These are phyloP conservation scores for Lolium rigidum DNA, from an alignment of 176 grass and related monocot species.

Conservation along the genomic window DNA sequence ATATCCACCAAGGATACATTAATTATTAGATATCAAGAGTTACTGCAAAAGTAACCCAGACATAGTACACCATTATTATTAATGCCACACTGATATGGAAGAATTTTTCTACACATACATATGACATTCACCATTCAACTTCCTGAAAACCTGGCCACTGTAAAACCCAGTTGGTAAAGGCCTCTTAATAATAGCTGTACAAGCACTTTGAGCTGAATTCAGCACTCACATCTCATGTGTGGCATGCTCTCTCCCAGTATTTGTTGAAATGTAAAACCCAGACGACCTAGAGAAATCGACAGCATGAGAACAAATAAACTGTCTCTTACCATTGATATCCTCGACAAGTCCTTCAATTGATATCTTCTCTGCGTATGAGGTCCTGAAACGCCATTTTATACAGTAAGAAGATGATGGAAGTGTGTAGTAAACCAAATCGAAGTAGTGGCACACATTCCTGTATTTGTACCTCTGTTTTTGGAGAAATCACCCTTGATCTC, in stretches of 20 bases:
- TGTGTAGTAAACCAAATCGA: neutral
- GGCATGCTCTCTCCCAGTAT: neutral
- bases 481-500: conserved; percentile 39
- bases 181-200: neutral
- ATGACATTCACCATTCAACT: neutral
- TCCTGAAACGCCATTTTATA: conserved; percentile 35
- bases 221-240: neutral
- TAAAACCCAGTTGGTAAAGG: neutral
- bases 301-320: neutral
- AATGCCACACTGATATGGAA: neutral
- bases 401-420: neutral
- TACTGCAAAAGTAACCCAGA: neutral
- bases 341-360: conserved; percentile 35
- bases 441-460: no score
- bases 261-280: conserved; percentile 7
- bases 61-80: neutral
- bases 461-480: conserved; percentile 21
- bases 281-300: neutral
- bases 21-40: neutral
- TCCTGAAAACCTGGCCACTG: neutral
- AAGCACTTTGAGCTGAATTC: neutral
- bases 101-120: neutral
- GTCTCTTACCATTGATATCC: conserved; percentile 33
- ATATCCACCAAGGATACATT: neutral
- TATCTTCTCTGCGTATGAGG: conserved; percentile 7